Evolutionary conservation across 441 rosid genomes (phyloP), one percentile per base, ranked within the genome.

Genomic region (Sinapis alba): DNA sequence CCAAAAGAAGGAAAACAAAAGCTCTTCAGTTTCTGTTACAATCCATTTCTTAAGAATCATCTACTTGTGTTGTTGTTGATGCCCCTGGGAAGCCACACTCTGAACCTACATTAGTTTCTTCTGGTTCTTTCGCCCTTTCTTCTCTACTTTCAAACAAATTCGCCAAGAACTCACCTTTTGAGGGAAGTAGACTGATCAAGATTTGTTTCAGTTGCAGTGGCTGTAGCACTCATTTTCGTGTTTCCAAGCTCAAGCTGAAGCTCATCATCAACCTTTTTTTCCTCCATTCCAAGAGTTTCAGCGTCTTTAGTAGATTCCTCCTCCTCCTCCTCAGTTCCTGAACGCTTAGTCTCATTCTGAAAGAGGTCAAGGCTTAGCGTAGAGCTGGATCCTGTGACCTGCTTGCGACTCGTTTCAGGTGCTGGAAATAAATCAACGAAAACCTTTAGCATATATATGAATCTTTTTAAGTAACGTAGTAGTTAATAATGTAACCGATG

Each of bases 171-270:
- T 72, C 78, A 12, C 83, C 68, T 38, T 59, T 32, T 9, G 84
- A 72, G 45, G 45, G 74, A 62, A 68, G 83, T 26, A 43, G 50
- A 16, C 62, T 65, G 66, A 13, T 64, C 67, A 5, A 79, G 53
- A 12, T 64, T 80, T 61, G 76, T n/a, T 60, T 71, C 78, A 75
- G 75, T 61, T 41, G 77, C 65, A 16, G 60, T 11, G 6, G 65
- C 68, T 18, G 69, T 68, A 53, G 69, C 82, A 18, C 51, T 62
- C 57, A 78, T 28, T 18, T 20, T 82, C 78, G 78, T 80, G 74
- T 62, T 65, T 38, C 78, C 75, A 79, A 72, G 80, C 79, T 83
- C 87, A 41, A 72, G 61, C 63, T 60, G 80, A 32, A 82, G 72
- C 71, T 78, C 84, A 61, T 80, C 83, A 73, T 56, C 65, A 7